Evolutionary conservation across 352 stramenopile genomes (phyloP).

Genomic region (Phytophthora lateralis): DNA sequence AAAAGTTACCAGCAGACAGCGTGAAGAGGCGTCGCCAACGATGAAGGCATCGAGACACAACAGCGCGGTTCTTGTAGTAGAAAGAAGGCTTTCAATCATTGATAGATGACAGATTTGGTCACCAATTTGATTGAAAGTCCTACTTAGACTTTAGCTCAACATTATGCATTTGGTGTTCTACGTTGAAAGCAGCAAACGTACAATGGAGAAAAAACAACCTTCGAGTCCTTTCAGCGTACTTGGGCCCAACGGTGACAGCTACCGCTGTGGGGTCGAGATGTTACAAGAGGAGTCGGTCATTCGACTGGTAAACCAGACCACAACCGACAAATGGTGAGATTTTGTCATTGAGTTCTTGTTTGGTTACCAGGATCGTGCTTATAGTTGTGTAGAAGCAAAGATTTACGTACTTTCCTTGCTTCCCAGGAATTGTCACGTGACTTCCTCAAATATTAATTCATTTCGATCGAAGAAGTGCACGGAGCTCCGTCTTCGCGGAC

Average conservation of each 20-base stretch:
- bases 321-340: conserved; percentile 19
- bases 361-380: background rate
- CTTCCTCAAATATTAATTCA: conserved; percentile 11
- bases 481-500: conserved; percentile 11
- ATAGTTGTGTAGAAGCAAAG: too few species aligned
- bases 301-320: conserved; percentile 12
- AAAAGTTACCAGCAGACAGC: background rate
- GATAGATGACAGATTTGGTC: background rate
- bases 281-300: conserved; percentile 8
- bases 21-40: background rate
- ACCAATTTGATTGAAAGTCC: background rate
- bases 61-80: too few species aligned
- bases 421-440: conserved; percentile 18
- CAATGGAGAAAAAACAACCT: conserved; percentile 1
- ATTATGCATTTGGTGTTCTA: background rate
- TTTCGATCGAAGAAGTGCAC: conserved; percentile 19
- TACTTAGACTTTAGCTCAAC: background rate
- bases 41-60: too few species aligned
- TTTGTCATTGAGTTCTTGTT: background rate
- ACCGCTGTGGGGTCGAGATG: conserved; percentile 10
- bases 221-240: conserved; percentile 8
- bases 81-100: background rate
- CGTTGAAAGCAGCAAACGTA: background rate
- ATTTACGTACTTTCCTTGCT: too few species aligned
- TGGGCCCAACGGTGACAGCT: conserved; percentile 4